phyloP scores from a whole-genome alignment of 2,329 filamentous ascomycete genomes.

The Fusarium miscanthi region DNA sequence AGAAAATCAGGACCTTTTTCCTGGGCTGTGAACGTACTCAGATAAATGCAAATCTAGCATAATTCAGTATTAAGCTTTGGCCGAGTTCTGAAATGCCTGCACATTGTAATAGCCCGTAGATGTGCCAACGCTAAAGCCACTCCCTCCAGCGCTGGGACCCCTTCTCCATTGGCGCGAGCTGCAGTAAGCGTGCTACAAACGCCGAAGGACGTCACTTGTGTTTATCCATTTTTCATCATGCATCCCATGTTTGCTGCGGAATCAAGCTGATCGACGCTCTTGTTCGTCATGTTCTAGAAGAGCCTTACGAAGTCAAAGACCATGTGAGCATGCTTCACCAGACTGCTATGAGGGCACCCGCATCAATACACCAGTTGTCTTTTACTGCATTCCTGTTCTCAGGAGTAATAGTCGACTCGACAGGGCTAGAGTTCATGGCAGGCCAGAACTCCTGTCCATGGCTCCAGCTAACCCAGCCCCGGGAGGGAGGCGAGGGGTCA shows the following conservation, averaged over 20 bases:
- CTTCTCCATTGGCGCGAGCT: neutral
- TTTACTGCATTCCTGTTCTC: neutral
- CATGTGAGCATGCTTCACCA: neutral
- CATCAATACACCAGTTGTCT: neutral
- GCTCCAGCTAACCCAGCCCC: neutral
- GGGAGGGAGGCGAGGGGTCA: neutral
- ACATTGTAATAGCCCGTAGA: rapidly evolving
- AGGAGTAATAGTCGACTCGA: no score
- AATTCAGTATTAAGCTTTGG: no score
- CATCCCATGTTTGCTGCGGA: neutral
- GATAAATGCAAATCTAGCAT: no score
- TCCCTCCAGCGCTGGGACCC: rapidly evolving
- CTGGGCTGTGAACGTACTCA: no score
- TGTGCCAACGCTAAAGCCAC: neutral
- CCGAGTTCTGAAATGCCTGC: neutral
- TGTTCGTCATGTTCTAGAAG: rapidly evolving
- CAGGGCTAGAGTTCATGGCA: neutral
- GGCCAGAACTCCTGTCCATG: neutral
- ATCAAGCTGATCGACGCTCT: rapidly evolving
- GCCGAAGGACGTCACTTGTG: neutral
- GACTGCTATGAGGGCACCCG: rapidly evolving
- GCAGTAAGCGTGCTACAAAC: rapidly evolving
- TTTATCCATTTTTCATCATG: neutral
- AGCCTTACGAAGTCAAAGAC: neutral
- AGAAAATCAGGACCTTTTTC: no score